Conservation (phyloP, 441 rosid genomes). For the Heliophila coronopifolia region DNA sequence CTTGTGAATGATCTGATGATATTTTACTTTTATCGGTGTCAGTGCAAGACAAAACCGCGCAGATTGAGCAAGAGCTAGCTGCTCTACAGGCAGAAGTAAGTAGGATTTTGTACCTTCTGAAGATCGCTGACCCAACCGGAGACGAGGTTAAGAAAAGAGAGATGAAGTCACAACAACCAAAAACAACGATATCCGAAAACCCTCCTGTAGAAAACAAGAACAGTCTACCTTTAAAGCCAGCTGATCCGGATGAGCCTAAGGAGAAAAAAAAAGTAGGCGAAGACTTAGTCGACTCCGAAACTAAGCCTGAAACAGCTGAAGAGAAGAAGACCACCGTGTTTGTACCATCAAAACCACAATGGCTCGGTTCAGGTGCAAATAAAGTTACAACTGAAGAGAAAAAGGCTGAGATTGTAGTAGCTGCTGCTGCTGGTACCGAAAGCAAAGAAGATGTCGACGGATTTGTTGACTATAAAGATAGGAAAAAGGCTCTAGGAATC, state of each 20-base stretch:
- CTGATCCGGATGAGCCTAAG: conserved; percentile 22
- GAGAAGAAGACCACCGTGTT: conserved; percentile 41
- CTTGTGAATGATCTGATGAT: neutral
- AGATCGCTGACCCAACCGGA: conserved; percentile 88
- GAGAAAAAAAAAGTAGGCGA: conserved; percentile 29
- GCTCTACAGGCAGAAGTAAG: conserved; percentile 65
- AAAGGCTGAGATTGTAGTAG: conserved; percentile 31
- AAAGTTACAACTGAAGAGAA: conserved; percentile 37
- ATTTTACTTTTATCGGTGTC: conserved; percentile 29
- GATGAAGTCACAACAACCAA: conserved; percentile 34
- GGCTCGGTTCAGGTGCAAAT: conserved; percentile 84
- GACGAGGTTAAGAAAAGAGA: conserved; percentile 68
- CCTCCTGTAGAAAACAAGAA: conserved; percentile 35
- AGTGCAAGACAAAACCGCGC: conserved; percentile 62
- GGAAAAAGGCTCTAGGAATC: conserved; percentile 52
- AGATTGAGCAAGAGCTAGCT: conserved; percentile 60
- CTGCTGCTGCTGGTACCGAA: conserved; percentile 13
- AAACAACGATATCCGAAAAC: conserved; percentile 30
- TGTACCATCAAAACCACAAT: conserved; percentile 63
- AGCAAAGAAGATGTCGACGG: conserved; percentile 42
- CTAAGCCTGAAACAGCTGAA: conserved; percentile 34
- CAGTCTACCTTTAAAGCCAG: conserved; percentile 28
- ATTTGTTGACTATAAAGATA: conserved; percentile 80
- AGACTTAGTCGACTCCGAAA: conserved; percentile 25
- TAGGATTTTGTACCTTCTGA: conserved; percentile 66